A percentile compares a stretch with the other conserved stretches of the same genome.
Evolutionary conservation across 192 early-diverging fungal species (phyloP).

Genomic region (Chytriomyces sp.): DNA sequence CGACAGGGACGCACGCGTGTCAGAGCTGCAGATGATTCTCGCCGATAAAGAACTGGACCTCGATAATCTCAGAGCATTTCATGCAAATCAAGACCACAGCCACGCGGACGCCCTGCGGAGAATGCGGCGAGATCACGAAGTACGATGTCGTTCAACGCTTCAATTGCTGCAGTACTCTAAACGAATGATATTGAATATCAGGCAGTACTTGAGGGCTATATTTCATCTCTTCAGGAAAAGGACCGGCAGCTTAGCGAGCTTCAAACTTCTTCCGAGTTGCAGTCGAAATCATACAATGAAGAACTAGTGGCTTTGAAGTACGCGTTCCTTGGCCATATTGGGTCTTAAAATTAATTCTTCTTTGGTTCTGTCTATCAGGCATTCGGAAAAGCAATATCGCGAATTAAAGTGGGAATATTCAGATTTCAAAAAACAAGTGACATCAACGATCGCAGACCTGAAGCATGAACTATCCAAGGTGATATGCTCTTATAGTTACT

Average conservation of each 20-base stretch:
- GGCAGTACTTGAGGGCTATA: constrained; percentile 4
- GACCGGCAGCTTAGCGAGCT: constrained; percentile 1
- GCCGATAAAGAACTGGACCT: constrained; percentile 33
- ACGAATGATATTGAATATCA: background rate
- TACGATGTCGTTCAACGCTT: background rate
- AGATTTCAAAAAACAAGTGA: constrained; percentile 15
- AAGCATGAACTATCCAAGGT: constrained; percentile 26
- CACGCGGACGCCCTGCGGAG: constrained; percentile 36
- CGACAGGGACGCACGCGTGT: constrained; percentile 34
- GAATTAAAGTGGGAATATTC: constrained; percentile 14
- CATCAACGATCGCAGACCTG: background rate
- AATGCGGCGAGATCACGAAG: constrained; percentile 40
- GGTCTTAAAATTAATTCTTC: too few species aligned
- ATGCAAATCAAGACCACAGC: constrained; percentile 40
- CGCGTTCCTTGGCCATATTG: too few species aligned
- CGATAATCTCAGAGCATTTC: constrained; percentile 22
- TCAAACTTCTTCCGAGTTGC: constrained; percentile 15
- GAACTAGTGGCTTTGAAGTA: too few species aligned
- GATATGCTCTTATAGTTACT: background rate
- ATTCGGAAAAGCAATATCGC: constrained; percentile 8
- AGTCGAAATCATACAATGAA: constrained; percentile 7
- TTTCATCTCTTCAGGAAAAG: constrained; percentile 2
- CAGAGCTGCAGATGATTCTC: constrained; percentile 38
- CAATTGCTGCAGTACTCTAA: too few species aligned
- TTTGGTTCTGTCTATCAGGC: background rate